Evolutionary conservation across 1,139 yeast genomes (phyloP).

Genomic region (Geotrichum australiense): DNA sequence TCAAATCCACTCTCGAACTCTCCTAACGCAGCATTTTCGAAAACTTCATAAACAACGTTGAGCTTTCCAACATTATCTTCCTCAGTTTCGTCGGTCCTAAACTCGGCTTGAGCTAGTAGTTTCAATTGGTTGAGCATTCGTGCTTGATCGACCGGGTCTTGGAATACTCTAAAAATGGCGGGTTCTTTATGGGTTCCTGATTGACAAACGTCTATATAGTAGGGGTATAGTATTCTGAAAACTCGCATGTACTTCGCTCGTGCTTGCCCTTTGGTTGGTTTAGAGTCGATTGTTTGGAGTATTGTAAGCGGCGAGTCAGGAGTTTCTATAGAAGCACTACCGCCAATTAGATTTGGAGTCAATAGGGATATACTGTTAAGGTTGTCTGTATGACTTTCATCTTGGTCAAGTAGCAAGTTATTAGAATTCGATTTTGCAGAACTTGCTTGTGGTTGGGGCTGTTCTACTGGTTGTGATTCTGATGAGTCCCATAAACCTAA

Average conservation of each 20-base stretch:
- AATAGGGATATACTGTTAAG: constrained; percentile 4
- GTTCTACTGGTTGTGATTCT: background rate
- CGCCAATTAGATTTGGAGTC: constrained; percentile 1
- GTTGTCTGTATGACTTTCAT: background rate
- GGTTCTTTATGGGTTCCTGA: constrained; percentile 24
- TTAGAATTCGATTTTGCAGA: background rate
- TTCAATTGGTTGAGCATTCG: constrained; percentile 26
- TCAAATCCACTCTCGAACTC: constrained; percentile 60
- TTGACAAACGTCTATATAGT: constrained; percentile 27
- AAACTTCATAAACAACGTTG: constrained; percentile 57
- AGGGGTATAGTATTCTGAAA: constrained; percentile 24
- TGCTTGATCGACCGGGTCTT: constrained; percentile 31
- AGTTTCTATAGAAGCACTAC: background rate
- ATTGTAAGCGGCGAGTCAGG: constrained; percentile 12
- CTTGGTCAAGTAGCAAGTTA: background rate
- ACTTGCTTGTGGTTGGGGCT: background rate
- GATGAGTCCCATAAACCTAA: constrained; percentile 44
- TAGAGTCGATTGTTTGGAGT: constrained; percentile 2
- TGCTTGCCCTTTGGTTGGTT: constrained; percentile 19
- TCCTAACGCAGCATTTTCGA: constrained; percentile 62
- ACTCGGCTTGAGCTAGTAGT: constrained; percentile 38
- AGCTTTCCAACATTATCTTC: constrained; percentile 44
- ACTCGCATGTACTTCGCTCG: constrained; percentile 22
- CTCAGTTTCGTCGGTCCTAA: constrained; percentile 34
- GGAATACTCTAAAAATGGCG: constrained; percentile 23